These are phyloP conservation scores for Millerozyma acaciae DNA, from an alignment of 805 yeast genomes.

Conservation along the genomic window DNA sequence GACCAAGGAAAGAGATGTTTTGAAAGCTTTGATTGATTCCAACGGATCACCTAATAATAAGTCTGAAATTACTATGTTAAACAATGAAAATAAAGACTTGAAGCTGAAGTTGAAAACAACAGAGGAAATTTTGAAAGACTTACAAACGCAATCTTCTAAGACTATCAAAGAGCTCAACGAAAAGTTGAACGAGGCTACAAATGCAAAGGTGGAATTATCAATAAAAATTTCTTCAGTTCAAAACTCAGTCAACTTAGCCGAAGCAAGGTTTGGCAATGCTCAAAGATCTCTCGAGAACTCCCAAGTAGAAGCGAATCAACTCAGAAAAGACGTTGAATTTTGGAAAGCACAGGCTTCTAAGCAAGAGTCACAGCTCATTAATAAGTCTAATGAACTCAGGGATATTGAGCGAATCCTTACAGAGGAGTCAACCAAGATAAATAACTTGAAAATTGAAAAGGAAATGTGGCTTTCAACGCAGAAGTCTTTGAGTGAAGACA, in stretches of 20 bases:
- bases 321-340: slow-evolving; percentile 27
- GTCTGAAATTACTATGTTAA: slow-evolving; percentile 20
- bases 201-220: slow-evolving; percentile 38
- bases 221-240: slow-evolving; percentile 50
- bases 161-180: slow-evolving; percentile 47
- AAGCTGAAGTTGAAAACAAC: slow-evolving; percentile 30
- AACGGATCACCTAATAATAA: slow-evolving; percentile 2
- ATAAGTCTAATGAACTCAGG: slow-evolving; percentile 47
- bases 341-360: slow-evolving; percentile 42
- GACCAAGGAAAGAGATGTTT: slow-evolving; percentile 66
- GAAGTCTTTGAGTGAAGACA: slow-evolving; percentile 48
- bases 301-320: slow-evolving; percentile 24
- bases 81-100: slow-evolving; percentile 27
- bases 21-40: slow-evolving; percentile 28
- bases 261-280: slow-evolving; percentile 48
- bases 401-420: slow-evolving; percentile 47
- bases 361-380: slow-evolving; percentile 31
- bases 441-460: slow-evolving; percentile 49
- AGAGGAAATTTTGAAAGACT: slow-evolving; percentile 31
- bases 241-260: slow-evolving; percentile 50
- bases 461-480: slow-evolving; percentile 47
- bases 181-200: slow-evolving; percentile 23
- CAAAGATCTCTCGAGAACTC: slow-evolving; percentile 26
- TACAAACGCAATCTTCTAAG: slow-evolving; percentile 36
- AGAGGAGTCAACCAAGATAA: slow-evolving; percentile 41